Evolutionary conservation across 257 asterid genomes (phyloP), one percentile per base, ranked within the genome.

Genomic region (Nicotiana benthamiana): DNA sequence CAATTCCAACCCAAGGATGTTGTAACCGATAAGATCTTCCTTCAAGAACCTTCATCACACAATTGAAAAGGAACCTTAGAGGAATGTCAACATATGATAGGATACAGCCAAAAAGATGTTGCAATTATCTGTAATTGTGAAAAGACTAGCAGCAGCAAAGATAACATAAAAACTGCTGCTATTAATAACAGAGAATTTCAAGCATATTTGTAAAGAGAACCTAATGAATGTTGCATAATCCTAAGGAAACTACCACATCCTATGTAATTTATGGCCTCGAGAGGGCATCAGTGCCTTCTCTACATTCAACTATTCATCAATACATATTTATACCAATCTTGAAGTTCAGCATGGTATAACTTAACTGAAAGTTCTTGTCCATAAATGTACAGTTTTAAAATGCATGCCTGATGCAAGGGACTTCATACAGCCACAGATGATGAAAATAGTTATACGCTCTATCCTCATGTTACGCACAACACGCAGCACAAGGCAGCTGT

Each of bases 1-100:
- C 90, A 30, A 86, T 81, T 80, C 90, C 90, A 80, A 87, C 89
- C 90, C 90, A 87, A 26, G 87, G 89, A 82, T 84, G 83, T 84
- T 85, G 84, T 75, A 87, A 67, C 24, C 84, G 83, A 40, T 85
- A 87, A 6, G 87, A 86, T 80, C 89, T 85, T 75, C 90, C 90
- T 80, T 85, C 89, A 46, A 87, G 86, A 57, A 87, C 90, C 90
- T 87, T 80, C 75, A 84, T 79, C 51, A 63, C 82, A 79, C 60
- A 65, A 43, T 79, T n/a, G 60, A 63, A 79, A 46, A 26, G 76
- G 46, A 57, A 64, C 40, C 51, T 15, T 46, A 48, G 61, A 26
- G 61, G 61, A 74, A 26, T 48, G 79, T 74, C 79, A 26, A 34
- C 8, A 64, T 64, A 51, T 48, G 16, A 26, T 8, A 72, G 61